These are phyloP conservation scores for Cercophora newfieldiana DNA, from an alignment of 495 filamentous ascomycete species.

Conservation along the genomic window DNA sequence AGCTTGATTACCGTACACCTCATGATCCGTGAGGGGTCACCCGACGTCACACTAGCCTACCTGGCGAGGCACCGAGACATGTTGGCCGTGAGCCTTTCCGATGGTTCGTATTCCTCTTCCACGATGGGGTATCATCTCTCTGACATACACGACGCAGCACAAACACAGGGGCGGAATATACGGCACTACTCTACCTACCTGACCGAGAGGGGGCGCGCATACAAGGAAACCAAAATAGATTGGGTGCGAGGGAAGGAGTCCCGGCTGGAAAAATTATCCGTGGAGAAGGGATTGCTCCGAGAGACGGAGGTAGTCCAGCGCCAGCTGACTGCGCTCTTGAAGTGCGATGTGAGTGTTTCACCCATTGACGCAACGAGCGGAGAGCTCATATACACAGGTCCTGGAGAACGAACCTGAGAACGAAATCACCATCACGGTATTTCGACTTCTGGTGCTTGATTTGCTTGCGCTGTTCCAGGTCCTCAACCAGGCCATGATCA, in stretches of 20 bases:
- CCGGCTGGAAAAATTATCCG: conserved; percentile 77
- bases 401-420: conserved; percentile 90
- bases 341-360: conserved; percentile 70
- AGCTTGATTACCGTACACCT: conserved; percentile 91
- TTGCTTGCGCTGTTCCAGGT: conserved; percentile 89
- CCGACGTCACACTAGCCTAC: conserved; percentile 82
- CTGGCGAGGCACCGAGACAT: conserved; percentile 80
- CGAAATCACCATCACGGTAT: conserved; percentile 95
- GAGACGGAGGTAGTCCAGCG: conserved; percentile 91
- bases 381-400: conserved; percentile 53
- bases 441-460: conserved; percentile 87
- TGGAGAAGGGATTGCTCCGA: conserved; percentile 89
- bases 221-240: conserved; percentile 79
- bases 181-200: conserved; percentile 88
- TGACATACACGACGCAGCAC: conserved; percentile 56
- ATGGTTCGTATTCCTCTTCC: conserved; percentile 62
- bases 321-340: conserved; percentile 80
- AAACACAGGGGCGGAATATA: conserved; percentile 94
- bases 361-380: conserved; percentile 24
- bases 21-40: conserved; percentile 95
- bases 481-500: conserved; percentile 97
- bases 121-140: not conserved
- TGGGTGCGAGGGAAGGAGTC: conserved; percentile 84
- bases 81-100: conserved; percentile 86
- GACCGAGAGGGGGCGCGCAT: conserved; percentile 76